Base-by-base conservation (phyloP, 208 protist species). In the Kentomonas sorsogonicus region DNA sequence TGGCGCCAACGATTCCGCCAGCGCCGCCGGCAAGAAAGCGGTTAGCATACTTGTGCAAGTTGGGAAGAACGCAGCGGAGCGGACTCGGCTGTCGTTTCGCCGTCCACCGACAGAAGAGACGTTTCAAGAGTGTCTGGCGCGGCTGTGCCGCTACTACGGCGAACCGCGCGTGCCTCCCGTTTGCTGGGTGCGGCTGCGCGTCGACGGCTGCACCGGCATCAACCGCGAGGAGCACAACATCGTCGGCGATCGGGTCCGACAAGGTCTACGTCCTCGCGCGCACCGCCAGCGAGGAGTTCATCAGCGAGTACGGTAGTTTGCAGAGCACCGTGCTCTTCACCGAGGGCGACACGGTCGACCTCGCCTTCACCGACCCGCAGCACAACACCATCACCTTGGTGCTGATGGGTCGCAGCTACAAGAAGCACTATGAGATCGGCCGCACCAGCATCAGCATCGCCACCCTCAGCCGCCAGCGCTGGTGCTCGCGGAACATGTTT, bases 121-220 rank as follows among this genome's bases (percentile, higher is more conserved):
- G 5, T 94, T 91, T 64, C 72, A 74, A 26, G 75, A 76, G 27
- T 57, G 87, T 15, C 79, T 91, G 54, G 3, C 53, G 13, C 77
- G 66, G 5, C 63, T 90, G 27, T 81, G 74, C 34, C 18, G 20
- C 0, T 45, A 83, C 41, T 89, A 93, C 63, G 23, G 34, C 20
- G n/a, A 36, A n/a, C 61, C 44, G 23, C 34, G 31, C 15, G 79
- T 91, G 50, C 77, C 78, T 16, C 41, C 34, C 16, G 52, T 61
- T 11, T 70, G 60, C 38, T 61, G 67, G 15, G 55, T 82, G 20
- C 47, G 56, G 23, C 41, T 94, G 58, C 54, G 64, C 25, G 66
- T 91, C 6, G 72, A 88, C 3, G 83, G 83, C 36, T 85, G 79
- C 58, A 83, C 77, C n/a, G 67, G 77, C 60, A 50, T 93, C 41